Evolutionary conservation across 2,329 filamentous ascomycete species (phyloP).

Genomic region (Rutstroemia sydowiana): DNA sequence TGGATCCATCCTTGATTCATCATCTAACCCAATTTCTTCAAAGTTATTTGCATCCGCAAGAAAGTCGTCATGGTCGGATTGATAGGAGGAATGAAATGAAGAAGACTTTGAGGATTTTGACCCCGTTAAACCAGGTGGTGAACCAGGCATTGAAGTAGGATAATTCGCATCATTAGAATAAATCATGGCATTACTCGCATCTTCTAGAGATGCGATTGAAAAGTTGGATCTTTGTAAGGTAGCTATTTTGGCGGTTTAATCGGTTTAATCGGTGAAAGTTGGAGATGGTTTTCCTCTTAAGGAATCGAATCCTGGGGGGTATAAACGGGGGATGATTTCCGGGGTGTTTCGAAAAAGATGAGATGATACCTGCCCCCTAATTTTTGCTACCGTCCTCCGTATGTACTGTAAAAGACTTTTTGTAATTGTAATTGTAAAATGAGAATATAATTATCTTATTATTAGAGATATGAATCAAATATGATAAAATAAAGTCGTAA

Average conservation of each 20-base stretch:
- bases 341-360: not conserved
- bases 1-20: constrained; percentile 41
- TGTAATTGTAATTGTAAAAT: no score
- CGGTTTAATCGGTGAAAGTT: not conserved
- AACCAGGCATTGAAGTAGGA: constrained; percentile 43
- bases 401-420: not conserved
- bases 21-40: constrained; percentile 85
- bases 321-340: no score
- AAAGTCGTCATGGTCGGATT: constrained; percentile 62
- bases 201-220: constrained; percentile 19
- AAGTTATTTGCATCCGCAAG: constrained; percentile 74
- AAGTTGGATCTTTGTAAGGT: constrained; percentile 24
- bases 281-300: not conserved
- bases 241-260: constrained; percentile 28
- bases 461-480: no score
- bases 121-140: constrained; percentile 69
- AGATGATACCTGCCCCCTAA: not conserved
- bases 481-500: not conserved
- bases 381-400: not conserved
- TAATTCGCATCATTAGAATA: constrained; percentile 19
- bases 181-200: constrained; percentile 24
- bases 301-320: no score
- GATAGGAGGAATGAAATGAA: constrained; percentile 73
- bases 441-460: not conserved
- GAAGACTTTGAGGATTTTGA: constrained; percentile 90